These are phyloP conservation scores for Oryza nivara DNA, from an alignment of 176 grass and related monocot genomes.

Conservation along the genomic window DNA sequence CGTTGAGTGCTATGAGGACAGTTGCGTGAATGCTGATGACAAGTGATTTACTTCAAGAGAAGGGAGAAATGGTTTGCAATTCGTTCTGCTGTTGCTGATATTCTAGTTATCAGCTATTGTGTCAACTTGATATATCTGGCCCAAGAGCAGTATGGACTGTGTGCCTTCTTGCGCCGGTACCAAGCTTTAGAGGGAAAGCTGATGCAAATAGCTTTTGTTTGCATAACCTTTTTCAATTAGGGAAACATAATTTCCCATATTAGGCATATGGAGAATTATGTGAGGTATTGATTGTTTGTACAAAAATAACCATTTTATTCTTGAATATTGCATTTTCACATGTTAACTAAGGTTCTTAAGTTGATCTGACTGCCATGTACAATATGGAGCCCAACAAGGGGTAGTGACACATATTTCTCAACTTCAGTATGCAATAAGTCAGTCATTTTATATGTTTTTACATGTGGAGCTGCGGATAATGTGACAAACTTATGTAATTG, in stretches of 20 bases:
- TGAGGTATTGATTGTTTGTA: slow-evolving; percentile 30
- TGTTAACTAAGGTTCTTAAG: neutral
- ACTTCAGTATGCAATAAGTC: neutral
- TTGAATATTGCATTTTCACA: neutral
- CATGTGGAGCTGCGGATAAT: neutral
- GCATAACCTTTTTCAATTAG: neutral
- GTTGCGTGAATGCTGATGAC: neutral
- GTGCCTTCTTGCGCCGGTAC: slow-evolving; percentile 14
- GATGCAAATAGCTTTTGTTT: neutral
- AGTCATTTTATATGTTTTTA: neutral
- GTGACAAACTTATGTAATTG: neutral
- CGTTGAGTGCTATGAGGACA: neutral
- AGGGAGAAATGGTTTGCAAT: neutral
- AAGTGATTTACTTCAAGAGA: neutral
- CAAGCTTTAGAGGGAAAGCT: neutral
- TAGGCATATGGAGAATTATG: neutral
- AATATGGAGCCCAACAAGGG: neutral
- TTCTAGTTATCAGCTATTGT: neutral
- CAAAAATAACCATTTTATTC: neutral
- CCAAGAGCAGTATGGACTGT: neutral
- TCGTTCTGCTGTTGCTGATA: neutral
- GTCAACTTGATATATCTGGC: neutral
- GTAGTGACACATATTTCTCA: neutral
- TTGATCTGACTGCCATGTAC: neutral
- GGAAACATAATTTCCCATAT: neutral